A percentile compares a stretch with the other conserved stretches of the same genome.
These are phyloP conservation scores for Pinus taeda DNA, from an alignment of 75 land plant genomes.

Conservation along the genomic window DNA sequence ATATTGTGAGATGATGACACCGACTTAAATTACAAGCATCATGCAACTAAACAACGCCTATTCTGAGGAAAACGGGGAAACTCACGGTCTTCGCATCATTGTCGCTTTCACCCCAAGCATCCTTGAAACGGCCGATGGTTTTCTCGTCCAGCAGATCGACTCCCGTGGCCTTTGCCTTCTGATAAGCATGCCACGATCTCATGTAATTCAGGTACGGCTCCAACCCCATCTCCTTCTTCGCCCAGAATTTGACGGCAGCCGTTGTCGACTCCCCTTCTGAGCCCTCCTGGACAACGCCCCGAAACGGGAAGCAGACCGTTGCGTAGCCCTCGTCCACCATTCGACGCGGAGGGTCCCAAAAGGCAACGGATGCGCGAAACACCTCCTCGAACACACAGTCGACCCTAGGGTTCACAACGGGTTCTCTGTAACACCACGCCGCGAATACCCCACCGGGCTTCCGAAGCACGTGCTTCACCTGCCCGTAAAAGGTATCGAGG, in stretches of 20 bases:
- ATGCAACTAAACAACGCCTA: constrained; percentile 19
- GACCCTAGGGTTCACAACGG: constrained; percentile 28
- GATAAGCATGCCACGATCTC: constrained; percentile 63
- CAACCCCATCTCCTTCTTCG: constrained; percentile 35
- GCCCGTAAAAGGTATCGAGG: constrained; percentile 52
- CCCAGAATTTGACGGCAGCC: constrained; percentile 47
- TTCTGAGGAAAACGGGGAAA: constrained; percentile 46
- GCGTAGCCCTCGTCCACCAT: too few species aligned
- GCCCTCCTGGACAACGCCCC: too few species aligned
- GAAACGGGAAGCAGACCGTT: too few species aligned
- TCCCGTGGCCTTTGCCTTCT: constrained; percentile 56
- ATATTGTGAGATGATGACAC: too few species aligned
- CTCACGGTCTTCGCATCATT: constrained; percentile 20
- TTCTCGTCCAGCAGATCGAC: constrained; percentile 52
- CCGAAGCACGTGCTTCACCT: constrained; percentile 44
- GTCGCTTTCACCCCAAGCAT: constrained; percentile 53
- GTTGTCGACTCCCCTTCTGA: constrained; percentile 26
- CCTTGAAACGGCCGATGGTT: constrained; percentile 29
- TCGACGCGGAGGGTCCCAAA: too few species aligned
- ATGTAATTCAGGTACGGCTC: constrained; percentile 38
- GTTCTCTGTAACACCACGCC: constrained; percentile 66
- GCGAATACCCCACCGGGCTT: constrained; percentile 70
- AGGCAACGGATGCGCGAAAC: background rate
- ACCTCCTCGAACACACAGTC: constrained; percentile 26
- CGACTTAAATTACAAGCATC: too few species aligned